Percentiles rank a stretch among this genome's conserved stretches.
Conservation (phyloP, 2,329 filamentous ascomycete species). For the Exophiala calicioides region DNA sequence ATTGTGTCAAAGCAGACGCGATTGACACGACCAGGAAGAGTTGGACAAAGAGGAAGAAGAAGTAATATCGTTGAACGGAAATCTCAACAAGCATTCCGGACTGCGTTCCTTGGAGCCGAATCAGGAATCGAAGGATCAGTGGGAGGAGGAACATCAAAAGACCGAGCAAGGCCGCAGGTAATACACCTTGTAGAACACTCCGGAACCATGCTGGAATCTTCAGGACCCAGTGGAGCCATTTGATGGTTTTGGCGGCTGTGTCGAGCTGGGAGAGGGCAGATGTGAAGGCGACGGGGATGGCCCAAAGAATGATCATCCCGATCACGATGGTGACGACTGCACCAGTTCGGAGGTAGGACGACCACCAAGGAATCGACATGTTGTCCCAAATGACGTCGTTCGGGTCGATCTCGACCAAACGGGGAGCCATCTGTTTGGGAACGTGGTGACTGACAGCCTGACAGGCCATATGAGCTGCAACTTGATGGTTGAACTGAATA, state of each 20-base stretch:
- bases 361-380: slow-evolving; percentile 95
- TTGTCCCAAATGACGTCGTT: slow-evolving; percentile 96
- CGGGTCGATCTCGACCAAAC: slow-evolving; percentile 89
- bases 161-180: slow-evolving; percentile 75
- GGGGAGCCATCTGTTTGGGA: slow-evolving; percentile 88
- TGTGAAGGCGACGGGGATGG: slow-evolving; percentile 85
- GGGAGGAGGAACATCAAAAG: slow-evolving; percentile 81
- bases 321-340: slow-evolving; percentile 66
- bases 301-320: slow-evolving; percentile 84
- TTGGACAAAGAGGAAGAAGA: slow-evolving; percentile 90
- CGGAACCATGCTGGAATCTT: slow-evolving; percentile 61
- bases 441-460: slow-evolving; percentile 88
- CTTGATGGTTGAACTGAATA: slow-evolving; percentile 97
- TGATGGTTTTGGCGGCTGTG: slow-evolving; percentile 63
- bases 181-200: slow-evolving; percentile 76
- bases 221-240: slow-evolving; percentile 71
- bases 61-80: slow-evolving; percentile 90
- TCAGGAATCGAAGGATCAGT: slow-evolving; percentile 72
- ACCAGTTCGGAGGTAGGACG: slow-evolving; percentile 72
- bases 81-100: slow-evolving; percentile 78
- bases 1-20: slow-evolving; percentile 69
- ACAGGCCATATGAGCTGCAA: slow-evolving; percentile 97
- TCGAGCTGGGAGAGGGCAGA: slow-evolving; percentile 78
- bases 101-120: slow-evolving; percentile 73
- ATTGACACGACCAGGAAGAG: slow-evolving; percentile 92